Evolutionary conservation across 208 protist species (phyloP), one percentile per base, ranked within the genome.

Genomic region (Porcisia hertigi): DNA sequence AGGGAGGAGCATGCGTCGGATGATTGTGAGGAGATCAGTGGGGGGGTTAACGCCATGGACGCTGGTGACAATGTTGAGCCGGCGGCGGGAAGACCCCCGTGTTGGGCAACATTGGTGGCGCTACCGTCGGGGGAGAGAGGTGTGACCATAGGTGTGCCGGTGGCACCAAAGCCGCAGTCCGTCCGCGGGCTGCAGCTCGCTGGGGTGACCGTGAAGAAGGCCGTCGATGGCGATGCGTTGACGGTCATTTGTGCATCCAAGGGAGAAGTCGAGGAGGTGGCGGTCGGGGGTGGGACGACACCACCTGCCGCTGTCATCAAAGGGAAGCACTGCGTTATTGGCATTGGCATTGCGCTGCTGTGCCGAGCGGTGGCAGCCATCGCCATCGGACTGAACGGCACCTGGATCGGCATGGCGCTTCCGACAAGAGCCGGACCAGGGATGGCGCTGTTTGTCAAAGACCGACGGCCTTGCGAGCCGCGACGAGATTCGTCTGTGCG

Each of bases 41-140:
- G 77, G 16, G 77, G 71, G 1, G 63, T 76, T 23, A 81, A 71
- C 36, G 65, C 71, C 77, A 81, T 73, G 5, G 71, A 81, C 1
- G n/a, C 55, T 3, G 77, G 77, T 3, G 71, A 66, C 12, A 75
- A 43, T 11, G 30, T 34, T 45, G 58, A n/a, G 16, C 36, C 36
- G 70, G 36, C 55, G 3, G 77, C 58, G 34, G 57, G 55, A 8
- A 36, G 39, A 23, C 34, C 52, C 16, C 55, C 55, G 41, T 14
- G 69, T 47, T 45, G 52, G 34, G 53, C 47, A 23, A 30, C 66
- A 23, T 57, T 39, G 66, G 9, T 62, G 36, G 47, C 69, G 55
- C 43, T 52, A 25, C 69, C 57, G 69, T 36, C 25, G 23, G 39
- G 23, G 39, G 69, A 34, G 43, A 76, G 70, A 45, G 62, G 43